These are phyloP conservation scores for Apostasia shenzhenica DNA, from an alignment of 106 monocot genomes.

Conservation along the genomic window DNA sequence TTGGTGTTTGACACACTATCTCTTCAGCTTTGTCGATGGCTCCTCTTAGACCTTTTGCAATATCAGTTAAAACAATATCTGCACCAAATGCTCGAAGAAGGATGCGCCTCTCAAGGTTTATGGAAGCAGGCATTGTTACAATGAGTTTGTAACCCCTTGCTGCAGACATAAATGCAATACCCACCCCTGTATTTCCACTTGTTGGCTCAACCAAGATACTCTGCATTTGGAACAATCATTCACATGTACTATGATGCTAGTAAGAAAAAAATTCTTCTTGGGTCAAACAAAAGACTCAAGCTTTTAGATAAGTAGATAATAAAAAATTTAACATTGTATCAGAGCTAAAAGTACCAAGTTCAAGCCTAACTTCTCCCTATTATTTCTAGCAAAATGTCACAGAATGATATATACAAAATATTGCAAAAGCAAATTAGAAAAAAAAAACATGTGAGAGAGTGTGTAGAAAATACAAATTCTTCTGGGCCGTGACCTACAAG, in stretches of 20 bases:
- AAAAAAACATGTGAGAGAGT: not conserved
- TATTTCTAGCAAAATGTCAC: no score
- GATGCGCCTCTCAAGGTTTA: constrained; percentile 75
- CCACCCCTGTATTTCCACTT: constrained; percentile 82
- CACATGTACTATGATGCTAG: not conserved
- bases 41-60: constrained; percentile 76
- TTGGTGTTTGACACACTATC: constrained; percentile 51
- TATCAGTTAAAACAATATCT: constrained; percentile 82
- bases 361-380: no score
- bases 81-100: constrained; percentile 82
- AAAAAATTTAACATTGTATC: no score
- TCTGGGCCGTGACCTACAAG: no score
- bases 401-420: no score
- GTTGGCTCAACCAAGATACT: constrained; percentile 84
- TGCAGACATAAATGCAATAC: constrained; percentile 88
- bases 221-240: constrained; percentile 25
- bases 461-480: no score
- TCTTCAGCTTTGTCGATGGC: constrained; percentile 83
- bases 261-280: no score
- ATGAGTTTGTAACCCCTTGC: constrained; percentile 84
- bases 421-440: not conserved
- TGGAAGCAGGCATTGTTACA: constrained; percentile 82
- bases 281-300: no score
- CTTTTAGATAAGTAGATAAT: no score
- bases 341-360: no score